Evolutionary conservation across 371 early-diverging fungal genomes (phyloP).

Genomic region (Chytridium lagenaria): DNA sequence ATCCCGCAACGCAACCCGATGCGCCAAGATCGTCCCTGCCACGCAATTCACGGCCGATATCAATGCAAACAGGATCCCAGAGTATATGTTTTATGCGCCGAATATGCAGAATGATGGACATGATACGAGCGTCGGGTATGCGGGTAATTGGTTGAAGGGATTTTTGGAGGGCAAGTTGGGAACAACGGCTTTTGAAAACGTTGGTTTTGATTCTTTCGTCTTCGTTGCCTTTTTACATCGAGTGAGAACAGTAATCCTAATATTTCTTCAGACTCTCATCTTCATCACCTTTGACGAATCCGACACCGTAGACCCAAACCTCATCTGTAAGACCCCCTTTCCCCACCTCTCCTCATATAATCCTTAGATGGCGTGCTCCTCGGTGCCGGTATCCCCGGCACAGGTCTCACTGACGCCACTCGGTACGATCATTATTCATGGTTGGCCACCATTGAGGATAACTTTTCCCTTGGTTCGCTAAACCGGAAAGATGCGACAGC

Average conservation of each 20-base stretch:
- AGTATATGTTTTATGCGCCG: constrained; percentile 48
- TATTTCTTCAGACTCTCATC: constrained; percentile 48
- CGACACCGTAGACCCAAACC: neutral
- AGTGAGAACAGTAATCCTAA: too few species aligned
- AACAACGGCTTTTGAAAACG: neutral
- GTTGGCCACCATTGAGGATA: constrained; percentile 65
- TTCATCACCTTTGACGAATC: constrained; percentile 65
- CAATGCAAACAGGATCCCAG: constrained; percentile 54
- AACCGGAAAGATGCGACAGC: constrained; percentile 32
- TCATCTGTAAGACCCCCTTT: neutral
- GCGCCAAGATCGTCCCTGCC: constrained; percentile 59
- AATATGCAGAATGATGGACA: constrained; percentile 39
- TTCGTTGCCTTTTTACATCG: too few species aligned
- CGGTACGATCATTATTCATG: constrained; percentile 68
- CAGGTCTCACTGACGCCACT: constrained; percentile 53
- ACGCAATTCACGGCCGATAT: constrained; percentile 60
- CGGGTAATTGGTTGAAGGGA: too few species aligned
- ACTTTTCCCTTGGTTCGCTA: constrained; percentile 66
- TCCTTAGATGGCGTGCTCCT: constrained; percentile 24
- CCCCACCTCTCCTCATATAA: neutral
- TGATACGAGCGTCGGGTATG: too few species aligned
- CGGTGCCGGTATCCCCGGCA: constrained; percentile 33
- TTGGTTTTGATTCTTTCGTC: neutral
- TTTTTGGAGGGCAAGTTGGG: constrained; percentile 54
- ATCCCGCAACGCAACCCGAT: constrained; percentile 51